phyloP scores from a whole-genome alignment of 306 rosid genomes.

The Dryas octopetala region DNA sequence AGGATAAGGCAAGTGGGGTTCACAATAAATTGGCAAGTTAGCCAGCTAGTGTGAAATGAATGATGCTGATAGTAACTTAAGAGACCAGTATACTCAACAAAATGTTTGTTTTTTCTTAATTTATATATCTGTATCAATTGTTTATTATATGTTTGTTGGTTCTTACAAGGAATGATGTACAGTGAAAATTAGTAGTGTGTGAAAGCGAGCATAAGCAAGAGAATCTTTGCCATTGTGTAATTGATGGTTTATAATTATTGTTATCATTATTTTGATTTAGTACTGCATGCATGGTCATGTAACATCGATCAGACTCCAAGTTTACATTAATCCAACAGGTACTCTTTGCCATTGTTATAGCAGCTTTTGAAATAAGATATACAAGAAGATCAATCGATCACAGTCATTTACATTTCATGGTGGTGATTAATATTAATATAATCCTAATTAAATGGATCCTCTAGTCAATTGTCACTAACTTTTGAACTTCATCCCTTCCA shows the following conservation, averaged over 20 bases:
- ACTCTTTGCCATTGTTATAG: no score
- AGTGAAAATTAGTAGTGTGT: neutral
- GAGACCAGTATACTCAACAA: neutral
- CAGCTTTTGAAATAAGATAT: no score
- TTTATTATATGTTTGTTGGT: no score
- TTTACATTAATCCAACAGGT: no score
- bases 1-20: constrained; percentile 4
- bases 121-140: no score
- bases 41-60: constrained; percentile 17
- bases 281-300: neutral
- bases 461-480: neutral
- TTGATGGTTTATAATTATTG: no score
- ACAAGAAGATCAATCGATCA: no score
- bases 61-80: neutral
- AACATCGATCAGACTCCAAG: neutral
- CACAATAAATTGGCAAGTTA: neutral
- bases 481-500: neutral
- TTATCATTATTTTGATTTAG: no score
- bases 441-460: neutral
- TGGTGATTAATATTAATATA: no score
- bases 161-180: no score
- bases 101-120: neutral
- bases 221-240: constrained; percentile 8
- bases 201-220: neutral
- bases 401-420: no score